A percentile compares a stretch with the other conserved stretches of the same genome.
Evolutionary conservation across 1,284 basidiomycete species (phyloP).

Genomic region (Melampsora occidentalis): DNA sequence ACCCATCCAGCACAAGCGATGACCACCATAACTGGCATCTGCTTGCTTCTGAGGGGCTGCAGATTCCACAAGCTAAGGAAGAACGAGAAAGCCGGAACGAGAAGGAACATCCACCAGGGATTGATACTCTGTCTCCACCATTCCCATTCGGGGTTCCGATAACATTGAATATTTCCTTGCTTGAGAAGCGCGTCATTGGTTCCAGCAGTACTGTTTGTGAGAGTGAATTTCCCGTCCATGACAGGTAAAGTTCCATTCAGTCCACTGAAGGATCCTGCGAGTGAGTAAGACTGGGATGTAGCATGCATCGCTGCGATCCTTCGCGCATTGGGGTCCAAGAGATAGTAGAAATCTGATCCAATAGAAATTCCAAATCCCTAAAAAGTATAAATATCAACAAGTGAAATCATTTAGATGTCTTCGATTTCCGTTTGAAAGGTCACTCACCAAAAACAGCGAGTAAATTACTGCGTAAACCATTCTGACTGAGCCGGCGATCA

Average conservation of each 20-base stretch:
- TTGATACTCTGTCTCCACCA: constrained; percentile 80
- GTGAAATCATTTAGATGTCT: neutral
- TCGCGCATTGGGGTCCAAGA: constrained; percentile 67
- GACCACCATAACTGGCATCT: constrained; percentile 76
- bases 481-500: constrained; percentile 79
- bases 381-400: constrained; percentile 14
- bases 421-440: constrained; percentile 21
- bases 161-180: constrained; percentile 61
- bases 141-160: constrained; percentile 63
- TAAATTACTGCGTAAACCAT: constrained; percentile 88
- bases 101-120: constrained; percentile 69
- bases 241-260: constrained; percentile 63
- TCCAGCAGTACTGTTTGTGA: constrained; percentile 62
- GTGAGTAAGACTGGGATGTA: constrained; percentile 57
- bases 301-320: constrained; percentile 60
- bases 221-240: constrained; percentile 70
- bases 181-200: constrained; percentile 48
- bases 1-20: constrained; percentile 74
- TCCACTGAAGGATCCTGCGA: constrained; percentile 67
- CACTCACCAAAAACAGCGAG: constrained; percentile 70
- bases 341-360: constrained; percentile 76
- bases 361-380: constrained; percentile 80
- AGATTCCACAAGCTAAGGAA: constrained; percentile 71
- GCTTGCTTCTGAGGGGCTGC: constrained; percentile 68
- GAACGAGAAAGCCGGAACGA: constrained; percentile 76